Base-by-base conservation (phyloP, 805 yeast species). In the Ogataea trehalophila region DNA sequence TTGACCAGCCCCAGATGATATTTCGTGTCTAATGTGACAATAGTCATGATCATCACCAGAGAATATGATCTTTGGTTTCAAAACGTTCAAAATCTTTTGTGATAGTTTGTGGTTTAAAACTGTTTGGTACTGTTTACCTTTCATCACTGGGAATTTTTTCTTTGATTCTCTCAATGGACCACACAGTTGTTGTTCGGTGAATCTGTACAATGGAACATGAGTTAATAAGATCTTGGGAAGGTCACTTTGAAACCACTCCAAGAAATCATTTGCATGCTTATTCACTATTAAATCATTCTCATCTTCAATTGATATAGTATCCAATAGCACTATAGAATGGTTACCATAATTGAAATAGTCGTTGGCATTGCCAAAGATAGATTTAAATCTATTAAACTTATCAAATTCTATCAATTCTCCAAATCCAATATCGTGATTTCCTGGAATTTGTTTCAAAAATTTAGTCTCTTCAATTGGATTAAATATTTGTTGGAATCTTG, bases 41-140 rank as follows among this genome's bases (percentile, higher is more conserved):
- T 87, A 90, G 64, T 94, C 99, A 66, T 94, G 99, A 62, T 94
- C 98, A 63, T 94, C 99, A 2, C 98, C 99, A 11, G 94, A 80
- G 57, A 91, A 85, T 4, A 87, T 74, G n/a, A 82, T 65, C 16
- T 72, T 73, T 0, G 99, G 99, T 41, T 74, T 69, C 3, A 91
- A 59, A 5, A 65, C 68, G 1, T 69, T 52, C 43, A 94, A 68
- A 11, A 94, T 73, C 18, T 77, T 73, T 37, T 77, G 73, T 0
- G 91, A 69, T 2, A 83, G 58, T 11, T 75, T 77, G 17, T 76
- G 69, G 46, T 81, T 84, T 11, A 94, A 73, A 5, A 87, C 89
- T 0, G 96, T 91, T 65, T 91, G 96, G 63, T 91, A 94, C 61
- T 94, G 97, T 23, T 74, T 70, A 0, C 99, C 99, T 45, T 74